These are phyloP conservation scores for Chiua virens DNA, from an alignment of 768 basidiomycete species.

Conservation along the genomic window DNA sequence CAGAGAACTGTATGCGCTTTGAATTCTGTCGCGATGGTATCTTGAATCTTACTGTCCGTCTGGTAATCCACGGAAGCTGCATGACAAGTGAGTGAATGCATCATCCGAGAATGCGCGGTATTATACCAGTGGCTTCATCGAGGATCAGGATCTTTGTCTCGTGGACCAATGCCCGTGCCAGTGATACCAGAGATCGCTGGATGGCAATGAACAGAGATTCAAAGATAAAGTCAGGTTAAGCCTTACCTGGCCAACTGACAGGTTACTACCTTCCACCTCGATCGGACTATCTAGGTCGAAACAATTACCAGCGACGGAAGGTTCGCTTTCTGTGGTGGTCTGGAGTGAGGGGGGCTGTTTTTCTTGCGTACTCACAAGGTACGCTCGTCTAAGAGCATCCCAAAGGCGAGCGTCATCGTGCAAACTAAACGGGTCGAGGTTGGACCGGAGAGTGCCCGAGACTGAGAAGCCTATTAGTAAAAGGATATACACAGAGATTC, in stretches of 20 bases:
- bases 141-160: slow-evolving; percentile 82
- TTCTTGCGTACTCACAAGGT: slow-evolving; percentile 63
- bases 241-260: slow-evolving; percentile 61
- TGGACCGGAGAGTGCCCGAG: slow-evolving; percentile 79
- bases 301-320: slow-evolving; percentile 41
- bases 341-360: slow-evolving; percentile 24
- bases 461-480: slow-evolving; percentile 37
- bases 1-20: slow-evolving; percentile 81
- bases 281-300: slow-evolving; percentile 83
- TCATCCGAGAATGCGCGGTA: background rate
- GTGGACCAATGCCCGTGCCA: slow-evolving; percentile 88
- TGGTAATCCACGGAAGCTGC: slow-evolving; percentile 85
- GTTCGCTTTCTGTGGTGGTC: slow-evolving; percentile 35
- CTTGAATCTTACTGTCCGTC: slow-evolving; percentile 88
- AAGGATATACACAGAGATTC: slow-evolving; percentile 1
- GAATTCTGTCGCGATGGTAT: slow-evolving; percentile 86
- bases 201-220: background rate
- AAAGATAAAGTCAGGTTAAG: slow-evolving; percentile 9
- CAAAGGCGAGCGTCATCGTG: slow-evolving; percentile 83
- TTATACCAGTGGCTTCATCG: slow-evolving; percentile 81
- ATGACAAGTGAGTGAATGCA: background rate
- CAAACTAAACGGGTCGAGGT: slow-evolving; percentile 86
- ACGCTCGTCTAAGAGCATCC: slow-evolving; percentile 85
- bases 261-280: slow-evolving; percentile 84
- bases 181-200: slow-evolving; percentile 78